Evolutionary conservation across 371 early-diverging fungal species (phyloP).

Genomic region (Gilbertella persicaria): DNA sequence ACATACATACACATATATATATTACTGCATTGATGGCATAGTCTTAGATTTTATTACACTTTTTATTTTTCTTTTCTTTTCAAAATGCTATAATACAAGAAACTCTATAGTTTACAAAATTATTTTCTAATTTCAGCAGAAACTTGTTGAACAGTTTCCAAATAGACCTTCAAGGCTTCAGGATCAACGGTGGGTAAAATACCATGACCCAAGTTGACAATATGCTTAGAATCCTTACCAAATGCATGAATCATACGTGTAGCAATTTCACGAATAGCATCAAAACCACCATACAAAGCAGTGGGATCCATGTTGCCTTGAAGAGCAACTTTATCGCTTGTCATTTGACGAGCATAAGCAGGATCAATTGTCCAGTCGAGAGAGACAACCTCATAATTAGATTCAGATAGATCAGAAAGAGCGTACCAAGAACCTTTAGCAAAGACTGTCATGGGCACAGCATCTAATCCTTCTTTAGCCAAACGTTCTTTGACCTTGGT

Average conservation of each 20-base stretch:
- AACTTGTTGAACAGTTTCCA: slow-evolving; percentile 67
- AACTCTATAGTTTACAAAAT: slow-evolving; percentile 3
- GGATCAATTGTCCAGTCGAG: slow-evolving; percentile 93
- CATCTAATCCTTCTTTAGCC: slow-evolving; percentile 34
- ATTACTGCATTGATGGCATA: too few relatives aligned
- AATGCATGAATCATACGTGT: slow-evolving; percentile 85
- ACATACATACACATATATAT: background rate
- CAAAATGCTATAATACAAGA: slow-evolving; percentile 2
- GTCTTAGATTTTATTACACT: too few relatives aligned
- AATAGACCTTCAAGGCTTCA: slow-evolving; percentile 69
- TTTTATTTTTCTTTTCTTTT: background rate
- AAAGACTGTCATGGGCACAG: slow-evolving; percentile 90
- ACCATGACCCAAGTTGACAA: slow-evolving; percentile 97
- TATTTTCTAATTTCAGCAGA: slow-evolving; percentile 49
- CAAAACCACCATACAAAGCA: slow-evolving; percentile 74
- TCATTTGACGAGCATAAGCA: slow-evolving; percentile 58
- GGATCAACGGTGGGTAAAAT: slow-evolving; percentile 81
- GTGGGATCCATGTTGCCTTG: slow-evolving; percentile 98
- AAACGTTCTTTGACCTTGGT: slow-evolving; percentile 66
- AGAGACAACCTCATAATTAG: slow-evolving; percentile 83
- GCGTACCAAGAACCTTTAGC: slow-evolving; percentile 92
- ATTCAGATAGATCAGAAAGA: slow-evolving; percentile 68
- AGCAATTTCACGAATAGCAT: slow-evolving; percentile 75
- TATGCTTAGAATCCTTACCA: slow-evolving; percentile 71
- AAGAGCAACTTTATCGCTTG: slow-evolving; percentile 69